These are phyloP conservation scores for Gamarada debralockiae DNA, from an alignment of 495 filamentous ascomycete species.

Conservation along the genomic window DNA sequence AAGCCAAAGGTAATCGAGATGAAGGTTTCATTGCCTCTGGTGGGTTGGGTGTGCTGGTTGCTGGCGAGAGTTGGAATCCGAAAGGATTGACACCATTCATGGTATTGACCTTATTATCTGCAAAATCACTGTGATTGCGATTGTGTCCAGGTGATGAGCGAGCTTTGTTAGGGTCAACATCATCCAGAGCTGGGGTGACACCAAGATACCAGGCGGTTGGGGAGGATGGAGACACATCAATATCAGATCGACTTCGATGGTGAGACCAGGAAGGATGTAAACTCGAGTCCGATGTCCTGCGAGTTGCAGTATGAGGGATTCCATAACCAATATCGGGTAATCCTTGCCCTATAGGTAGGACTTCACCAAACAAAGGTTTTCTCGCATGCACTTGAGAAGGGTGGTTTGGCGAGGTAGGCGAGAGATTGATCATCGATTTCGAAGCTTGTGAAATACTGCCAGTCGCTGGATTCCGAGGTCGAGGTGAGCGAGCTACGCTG, in stretches of 20 bases:
- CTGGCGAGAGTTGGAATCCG: neutral
- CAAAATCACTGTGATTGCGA: constrained; percentile 46
- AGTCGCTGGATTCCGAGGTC: constrained; percentile 35
- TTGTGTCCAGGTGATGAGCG: constrained; percentile 34
- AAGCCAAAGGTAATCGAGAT: constrained; percentile 16
- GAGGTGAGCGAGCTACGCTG: constrained; percentile 46
- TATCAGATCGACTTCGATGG: constrained; percentile 39
- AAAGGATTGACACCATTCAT: constrained; percentile 16
- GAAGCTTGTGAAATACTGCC: constrained; percentile 35
- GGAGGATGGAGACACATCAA: constrained; percentile 42
- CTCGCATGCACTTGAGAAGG: constrained; percentile 21
- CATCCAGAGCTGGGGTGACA: constrained; percentile 27
- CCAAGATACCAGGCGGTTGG: constrained; percentile 52
- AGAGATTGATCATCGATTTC: constrained; percentile 41
- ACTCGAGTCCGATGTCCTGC: constrained; percentile 46
- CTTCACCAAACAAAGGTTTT: constrained; percentile 49
- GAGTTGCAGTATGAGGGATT: constrained; percentile 35
- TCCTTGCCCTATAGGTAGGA: constrained; percentile 38
- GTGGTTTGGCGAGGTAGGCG: constrained; percentile 25
- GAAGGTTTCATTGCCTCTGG: constrained; percentile 16
- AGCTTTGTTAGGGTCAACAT: constrained; percentile 27
- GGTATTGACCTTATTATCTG: constrained; percentile 31
- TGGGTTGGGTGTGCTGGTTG: neutral
- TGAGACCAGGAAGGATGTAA: constrained; percentile 31
- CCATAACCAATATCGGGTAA: constrained; percentile 41